A percentile compares a stretch with the other conserved stretches of the same genome.
phyloP scores from a whole-genome alignment of 2,329 filamentous ascomycete genomes.

The Ilyonectria robusta region DNA sequence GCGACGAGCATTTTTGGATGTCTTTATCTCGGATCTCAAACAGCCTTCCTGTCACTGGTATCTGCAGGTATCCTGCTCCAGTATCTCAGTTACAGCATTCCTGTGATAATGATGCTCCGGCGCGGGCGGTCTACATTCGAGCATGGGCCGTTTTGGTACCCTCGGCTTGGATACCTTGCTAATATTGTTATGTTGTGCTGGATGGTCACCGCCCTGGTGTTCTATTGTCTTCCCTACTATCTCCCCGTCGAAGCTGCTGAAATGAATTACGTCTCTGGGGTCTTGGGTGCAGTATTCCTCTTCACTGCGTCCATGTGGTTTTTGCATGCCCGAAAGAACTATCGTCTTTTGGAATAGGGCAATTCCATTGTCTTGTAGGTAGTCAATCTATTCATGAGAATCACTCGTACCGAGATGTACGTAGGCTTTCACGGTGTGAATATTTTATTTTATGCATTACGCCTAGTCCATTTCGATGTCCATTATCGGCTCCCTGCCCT shows the following conservation, averaged over 20 bases:
- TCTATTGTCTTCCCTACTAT: constrained; percentile 13
- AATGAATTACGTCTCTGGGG: constrained; percentile 16
- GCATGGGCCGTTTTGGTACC: constrained; percentile 14
- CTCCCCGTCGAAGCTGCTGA: background rate
- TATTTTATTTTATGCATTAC: too few species aligned
- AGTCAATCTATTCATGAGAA: too few species aligned
- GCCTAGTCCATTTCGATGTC: too few species aligned
- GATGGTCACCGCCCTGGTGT: background rate
- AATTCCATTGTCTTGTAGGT: too few species aligned
- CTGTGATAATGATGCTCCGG: background rate
- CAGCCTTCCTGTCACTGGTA: constrained; percentile 10
- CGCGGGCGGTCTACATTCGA: background rate
- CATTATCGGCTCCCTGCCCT: too few species aligned
- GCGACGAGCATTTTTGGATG: constrained; percentile 1
- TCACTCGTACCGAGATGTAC: too few species aligned
- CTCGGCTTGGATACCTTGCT: background rate
- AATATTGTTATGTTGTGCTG: constrained; percentile 9
- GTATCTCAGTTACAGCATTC: constrained; percentile 8
- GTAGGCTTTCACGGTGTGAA: too few species aligned
- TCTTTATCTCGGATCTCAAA: constrained; percentile 7
- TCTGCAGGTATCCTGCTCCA: constrained; percentile 14
- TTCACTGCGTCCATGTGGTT: background rate
- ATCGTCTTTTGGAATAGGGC: background rate
- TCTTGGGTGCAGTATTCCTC: background rate
- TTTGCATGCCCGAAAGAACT: background rate